Evolutionary conservation across 805 yeast species (phyloP).

Genomic region (Ogataea naganishii): DNA sequence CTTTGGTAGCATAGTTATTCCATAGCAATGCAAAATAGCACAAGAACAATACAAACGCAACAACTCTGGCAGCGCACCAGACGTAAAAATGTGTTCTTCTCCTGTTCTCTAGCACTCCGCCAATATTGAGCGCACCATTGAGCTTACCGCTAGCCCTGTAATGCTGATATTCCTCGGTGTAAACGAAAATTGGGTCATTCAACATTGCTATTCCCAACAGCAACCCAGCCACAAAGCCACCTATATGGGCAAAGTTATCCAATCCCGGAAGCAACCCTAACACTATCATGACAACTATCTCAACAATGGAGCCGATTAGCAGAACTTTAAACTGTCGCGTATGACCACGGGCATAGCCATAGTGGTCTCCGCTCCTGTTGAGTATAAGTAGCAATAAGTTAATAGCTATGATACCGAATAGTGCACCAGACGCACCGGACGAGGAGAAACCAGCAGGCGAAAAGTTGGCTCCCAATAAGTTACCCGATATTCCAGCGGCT

Average conservation of each 20-base stretch:
- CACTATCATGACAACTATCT: conserved; percentile 49
- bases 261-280: conserved; percentile 65
- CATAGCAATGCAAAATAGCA: conserved; percentile 42
- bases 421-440: conserved; percentile 65
- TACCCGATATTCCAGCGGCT: conserved; percentile 57
- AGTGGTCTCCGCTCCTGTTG: conserved; percentile 36
- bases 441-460: conserved; percentile 59
- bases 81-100: conserved; percentile 32
- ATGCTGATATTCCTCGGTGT: conserved; percentile 11
- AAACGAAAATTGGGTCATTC: conserved; percentile 44
- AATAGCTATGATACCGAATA: conserved; percentile 61
- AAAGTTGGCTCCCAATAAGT: conserved; percentile 59
- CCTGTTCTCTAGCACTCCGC: conserved; percentile 11
- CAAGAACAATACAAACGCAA: conserved; percentile 34
- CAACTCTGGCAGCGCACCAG: conserved; percentile 45
- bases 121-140: conserved; percentile 11
- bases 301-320: conserved; percentile 40
- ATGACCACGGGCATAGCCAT: conserved; percentile 20
- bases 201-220: conserved; percentile 39
- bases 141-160: conserved; percentile 10
- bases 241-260: conserved; percentile 69
- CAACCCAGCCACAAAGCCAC: conserved; percentile 62
- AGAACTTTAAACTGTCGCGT: conserved; percentile 38
- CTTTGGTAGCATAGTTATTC: conserved; percentile 37
- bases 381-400: conserved; percentile 47